Percentiles rank a stretch among this genome's conserved stretches.
These are phyloP conservation scores for Elaeis oleifera DNA, from an alignment of 202 grass and related monocot genomes.

Conservation along the genomic window DNA sequence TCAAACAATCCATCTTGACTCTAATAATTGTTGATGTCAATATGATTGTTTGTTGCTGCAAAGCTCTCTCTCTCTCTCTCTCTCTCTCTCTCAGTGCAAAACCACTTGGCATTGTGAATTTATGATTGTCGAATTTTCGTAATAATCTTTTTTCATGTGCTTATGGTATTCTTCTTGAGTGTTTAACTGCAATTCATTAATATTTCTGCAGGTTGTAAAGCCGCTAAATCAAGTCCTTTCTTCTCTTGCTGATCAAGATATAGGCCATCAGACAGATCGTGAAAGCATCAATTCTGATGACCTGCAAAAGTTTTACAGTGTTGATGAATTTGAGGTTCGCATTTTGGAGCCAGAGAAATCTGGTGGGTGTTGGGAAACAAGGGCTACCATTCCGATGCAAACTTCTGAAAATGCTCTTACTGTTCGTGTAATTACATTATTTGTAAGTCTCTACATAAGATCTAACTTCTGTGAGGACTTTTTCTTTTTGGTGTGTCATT, in stretches of 20 bases:
- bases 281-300: slow-evolving; percentile 53
- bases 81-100: too few relatives aligned
- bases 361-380: slow-evolving; percentile 61
- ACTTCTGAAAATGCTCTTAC: slow-evolving; percentile 89
- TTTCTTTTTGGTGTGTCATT: not conserved
- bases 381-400: slow-evolving; percentile 75
- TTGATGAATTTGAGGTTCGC: slow-evolving; percentile 94
- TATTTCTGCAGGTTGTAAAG: slow-evolving; percentile 50
- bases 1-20: too few relatives aligned
- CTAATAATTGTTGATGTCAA: too few relatives aligned
- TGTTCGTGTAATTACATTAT: slow-evolving; percentile 73
- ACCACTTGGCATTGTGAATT: too few relatives aligned
- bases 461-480: not conserved
- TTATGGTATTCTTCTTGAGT: too few relatives aligned
- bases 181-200: too few relatives aligned
- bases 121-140: too few relatives aligned
- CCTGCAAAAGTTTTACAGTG: slow-evolving; percentile 71
- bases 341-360: slow-evolving; percentile 71
- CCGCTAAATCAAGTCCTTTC: slow-evolving; percentile 71
- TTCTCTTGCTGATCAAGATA: slow-evolving; percentile 75
- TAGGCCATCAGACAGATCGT: slow-evolving; percentile 51
- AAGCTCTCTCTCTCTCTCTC: too few relatives aligned
- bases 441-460: slow-evolving; percentile 39
- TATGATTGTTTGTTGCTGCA: too few relatives aligned
- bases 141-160: too few relatives aligned